Percentiles rank a stretch among this genome's conserved stretches.
phyloP scores from a whole-genome alignment of 768 basidiomycete genomes.

The Cystofilobasidium bisporidii region DNA sequence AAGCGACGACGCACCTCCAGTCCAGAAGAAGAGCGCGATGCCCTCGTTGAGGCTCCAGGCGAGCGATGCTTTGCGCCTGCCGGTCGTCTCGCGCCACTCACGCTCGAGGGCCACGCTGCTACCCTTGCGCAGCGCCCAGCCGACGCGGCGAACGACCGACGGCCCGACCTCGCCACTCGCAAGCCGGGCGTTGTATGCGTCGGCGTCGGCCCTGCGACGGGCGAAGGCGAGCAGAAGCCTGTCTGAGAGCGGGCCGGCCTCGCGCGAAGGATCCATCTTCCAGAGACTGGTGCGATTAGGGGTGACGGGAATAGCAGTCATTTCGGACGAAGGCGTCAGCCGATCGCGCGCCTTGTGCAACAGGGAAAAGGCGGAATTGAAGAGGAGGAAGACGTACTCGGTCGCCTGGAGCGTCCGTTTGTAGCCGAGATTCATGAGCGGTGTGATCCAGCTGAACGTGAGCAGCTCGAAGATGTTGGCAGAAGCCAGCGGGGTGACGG shows the following conservation, averaged over 20 bases:
- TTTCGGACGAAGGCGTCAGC: not conserved
- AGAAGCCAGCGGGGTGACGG: constrained; percentile 52
- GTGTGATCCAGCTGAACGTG: constrained; percentile 55
- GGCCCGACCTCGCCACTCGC: constrained; percentile 5
- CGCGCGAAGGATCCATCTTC: constrained; percentile 45
- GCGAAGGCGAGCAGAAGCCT: not conserved
- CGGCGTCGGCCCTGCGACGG: constrained; percentile 1
- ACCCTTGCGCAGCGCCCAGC: constrained; percentile 9
- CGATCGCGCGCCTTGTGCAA: too few relatives aligned
- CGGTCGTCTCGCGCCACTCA: constrained; percentile 40
- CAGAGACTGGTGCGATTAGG: constrained; percentile 65
- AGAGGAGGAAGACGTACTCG: not conserved
- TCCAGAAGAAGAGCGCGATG: constrained; percentile 15
- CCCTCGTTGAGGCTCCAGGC: constrained; percentile 32
- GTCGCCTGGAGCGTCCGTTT: not conserved
- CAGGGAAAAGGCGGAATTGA: not conserved
- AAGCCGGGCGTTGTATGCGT: constrained; percentile 15
- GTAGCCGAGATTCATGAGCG: constrained; percentile 18
- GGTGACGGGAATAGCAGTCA: constrained; percentile 56
- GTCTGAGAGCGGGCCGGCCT: not conserved
- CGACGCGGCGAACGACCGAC: not conserved
- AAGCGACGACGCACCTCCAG: not conserved
- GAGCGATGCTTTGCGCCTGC: constrained; percentile 48
- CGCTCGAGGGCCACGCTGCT: not conserved
- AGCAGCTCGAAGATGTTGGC: constrained; percentile 54